These are phyloP conservation scores for Penstemon barbatus DNA, from an alignment of 257 asterid genomes.

Conservation along the genomic window DNA sequence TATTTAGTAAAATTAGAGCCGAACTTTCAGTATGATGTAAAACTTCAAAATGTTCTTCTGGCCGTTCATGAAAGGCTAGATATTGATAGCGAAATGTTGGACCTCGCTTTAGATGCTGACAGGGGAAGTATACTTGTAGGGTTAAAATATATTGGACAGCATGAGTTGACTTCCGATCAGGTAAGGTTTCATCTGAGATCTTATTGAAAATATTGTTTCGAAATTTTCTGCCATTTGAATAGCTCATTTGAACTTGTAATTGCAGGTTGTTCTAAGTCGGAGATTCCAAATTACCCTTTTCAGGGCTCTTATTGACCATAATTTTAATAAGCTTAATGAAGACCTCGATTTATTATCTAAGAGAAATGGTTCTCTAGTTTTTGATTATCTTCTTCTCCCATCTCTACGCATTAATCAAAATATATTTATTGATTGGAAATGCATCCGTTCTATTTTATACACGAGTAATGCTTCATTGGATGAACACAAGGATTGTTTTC, in stretches of 20 bases:
- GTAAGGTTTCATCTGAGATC: constrained; percentile 32
- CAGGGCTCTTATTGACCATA: constrained; percentile 50
- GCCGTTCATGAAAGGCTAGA: constrained; percentile 53
- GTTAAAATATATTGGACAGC: constrained; percentile 35
- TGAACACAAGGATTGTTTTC: constrained; percentile 25
- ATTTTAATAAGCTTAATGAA: constrained; percentile 37
- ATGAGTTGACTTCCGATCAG: constrained; percentile 41
- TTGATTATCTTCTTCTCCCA: constrained; percentile 75
- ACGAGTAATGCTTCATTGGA: constrained; percentile 12
- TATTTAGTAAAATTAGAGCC: constrained; percentile 52
- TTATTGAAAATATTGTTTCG: constrained; percentile 3
- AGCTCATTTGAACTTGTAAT: constrained; percentile 14
- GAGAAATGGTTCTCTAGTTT: constrained; percentile 26
- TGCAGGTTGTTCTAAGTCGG: constrained; percentile 54
- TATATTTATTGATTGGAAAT: constrained; percentile 53
- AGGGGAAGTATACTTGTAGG: constrained; percentile 40
- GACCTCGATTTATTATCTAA: constrained; percentile 20
- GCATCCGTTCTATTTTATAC: constrained; percentile 39
- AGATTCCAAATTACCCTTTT: constrained; percentile 58
- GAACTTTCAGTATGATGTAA: constrained; percentile 34
- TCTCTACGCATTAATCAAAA: constrained; percentile 21
- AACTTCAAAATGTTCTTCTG: constrained; percentile 50
- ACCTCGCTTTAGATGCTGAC: constrained; percentile 53
- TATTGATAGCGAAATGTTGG: constrained; percentile 32
- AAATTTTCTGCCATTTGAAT: neutral